These are phyloP conservation scores for Priceomyces haplophilus DNA, from an alignment of 805 yeast genomes.

Conservation along the genomic window DNA sequence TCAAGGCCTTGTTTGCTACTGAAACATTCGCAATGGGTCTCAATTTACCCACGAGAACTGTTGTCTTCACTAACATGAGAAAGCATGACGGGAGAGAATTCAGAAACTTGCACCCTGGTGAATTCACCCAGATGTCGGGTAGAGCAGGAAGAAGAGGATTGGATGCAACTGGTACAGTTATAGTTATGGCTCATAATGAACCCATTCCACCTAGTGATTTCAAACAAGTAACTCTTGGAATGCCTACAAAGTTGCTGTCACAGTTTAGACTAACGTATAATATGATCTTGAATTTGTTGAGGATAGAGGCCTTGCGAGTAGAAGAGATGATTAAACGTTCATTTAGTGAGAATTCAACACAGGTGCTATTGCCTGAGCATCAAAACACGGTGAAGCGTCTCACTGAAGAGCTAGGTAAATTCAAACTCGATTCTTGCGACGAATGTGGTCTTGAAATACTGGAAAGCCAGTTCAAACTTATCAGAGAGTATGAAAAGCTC, in stretches of 20 bases:
- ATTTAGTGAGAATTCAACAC: constrained; percentile 87
- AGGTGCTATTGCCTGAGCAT: constrained; percentile 81
- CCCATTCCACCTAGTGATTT: constrained; percentile 58
- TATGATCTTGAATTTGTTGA: constrained; percentile 85
- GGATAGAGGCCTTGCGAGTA: constrained; percentile 93
- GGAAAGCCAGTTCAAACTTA: constrained; percentile 41
- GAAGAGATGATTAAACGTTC: constrained; percentile 98
- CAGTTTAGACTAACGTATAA: constrained; percentile 94
- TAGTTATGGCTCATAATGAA: constrained; percentile 77
- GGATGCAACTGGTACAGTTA: constrained; percentile 91
- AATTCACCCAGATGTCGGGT: constrained; percentile 98
- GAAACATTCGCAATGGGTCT: constrained; percentile 99
- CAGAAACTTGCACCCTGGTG: constrained; percentile 87
- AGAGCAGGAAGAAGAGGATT: constrained; percentile 98
- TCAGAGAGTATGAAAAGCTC: constrained; percentile 44
- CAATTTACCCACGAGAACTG: constrained; percentile 94
- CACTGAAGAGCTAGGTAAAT: constrained; percentile 41
- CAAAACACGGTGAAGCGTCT: constrained; percentile 59
- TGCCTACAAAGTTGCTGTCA: constrained; percentile 83
- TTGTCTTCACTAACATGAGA: constrained; percentile 77
- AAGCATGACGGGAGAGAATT: constrained; percentile 89
- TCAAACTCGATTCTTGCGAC: constrained; percentile 37
- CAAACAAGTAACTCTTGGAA: constrained; percentile 81
- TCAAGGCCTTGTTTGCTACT: constrained; percentile 91
- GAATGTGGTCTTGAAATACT: constrained; percentile 40